A percentile compares a stretch with the other conserved stretches of the same genome.
Conservation (phyloP, 2,329 filamentous ascomycete genomes). For the Exophiala viscosa region DNA sequence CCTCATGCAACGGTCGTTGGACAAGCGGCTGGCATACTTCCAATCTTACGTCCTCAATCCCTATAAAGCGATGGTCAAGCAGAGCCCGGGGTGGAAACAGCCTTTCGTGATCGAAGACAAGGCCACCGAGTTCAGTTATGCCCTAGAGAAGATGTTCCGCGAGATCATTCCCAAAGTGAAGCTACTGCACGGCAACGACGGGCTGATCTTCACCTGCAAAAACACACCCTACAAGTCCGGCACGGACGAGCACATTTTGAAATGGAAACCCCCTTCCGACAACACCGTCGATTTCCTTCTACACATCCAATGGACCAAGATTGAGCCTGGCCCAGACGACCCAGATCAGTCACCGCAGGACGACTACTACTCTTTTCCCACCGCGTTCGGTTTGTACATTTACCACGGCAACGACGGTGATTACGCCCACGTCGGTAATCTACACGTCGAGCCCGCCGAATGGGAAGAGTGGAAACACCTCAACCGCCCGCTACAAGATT, state of each 20-base stretch:
- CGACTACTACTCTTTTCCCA: conserved; percentile 77
- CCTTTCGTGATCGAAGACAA: conserved; percentile 85
- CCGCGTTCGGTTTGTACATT: conserved; percentile 65
- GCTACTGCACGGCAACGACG: conserved; percentile 79
- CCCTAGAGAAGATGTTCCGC: conserved; percentile 86
- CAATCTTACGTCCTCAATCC: conserved; percentile 73
- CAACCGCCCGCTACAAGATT: conserved; percentile 72
- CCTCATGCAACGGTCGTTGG: conserved; percentile 73
- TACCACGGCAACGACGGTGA: conserved; percentile 58
- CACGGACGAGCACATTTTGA: conserved; percentile 89
- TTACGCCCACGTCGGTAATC: conserved; percentile 64
- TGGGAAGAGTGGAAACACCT: conserved; percentile 79
- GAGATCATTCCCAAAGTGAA: conserved; percentile 76
- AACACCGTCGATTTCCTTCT: conserved; percentile 93
- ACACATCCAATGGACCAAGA: conserved; percentile 67
- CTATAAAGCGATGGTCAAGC: conserved; percentile 69
- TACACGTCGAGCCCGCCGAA: conserved; percentile 69
- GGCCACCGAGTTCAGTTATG: conserved; percentile 83
- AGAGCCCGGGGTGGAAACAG: conserved; percentile 66
- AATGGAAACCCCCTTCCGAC: conserved; percentile 95
- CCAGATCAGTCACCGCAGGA: conserved; percentile 62
- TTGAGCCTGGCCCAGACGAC: conserved; percentile 66
- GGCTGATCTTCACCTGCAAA: conserved; percentile 94
- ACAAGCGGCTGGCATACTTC: conserved; percentile 87
- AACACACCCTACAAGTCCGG: conserved; percentile 81